Conservation (phyloP, 495 filamentous ascomycete genomes). For the Podospora appendiculata region DNA sequence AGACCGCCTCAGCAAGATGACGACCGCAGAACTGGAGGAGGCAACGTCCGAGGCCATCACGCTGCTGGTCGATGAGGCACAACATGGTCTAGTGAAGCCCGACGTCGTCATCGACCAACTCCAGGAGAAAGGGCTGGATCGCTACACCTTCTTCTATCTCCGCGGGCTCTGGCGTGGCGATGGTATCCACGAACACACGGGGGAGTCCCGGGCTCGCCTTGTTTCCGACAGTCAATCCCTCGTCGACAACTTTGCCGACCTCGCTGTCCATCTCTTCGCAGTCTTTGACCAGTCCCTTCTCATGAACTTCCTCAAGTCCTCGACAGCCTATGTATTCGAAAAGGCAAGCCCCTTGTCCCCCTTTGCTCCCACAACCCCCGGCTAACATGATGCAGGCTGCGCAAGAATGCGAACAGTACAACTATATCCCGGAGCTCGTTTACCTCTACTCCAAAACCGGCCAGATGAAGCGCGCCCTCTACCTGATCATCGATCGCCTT, state of each 20-base stretch:
- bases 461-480: slow-evolving; percentile 80
- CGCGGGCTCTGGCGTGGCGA: slow-evolving; percentile 76
- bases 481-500: slow-evolving; percentile 82
- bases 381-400: slow-evolving; percentile 46
- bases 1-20: slow-evolving; percentile 57
- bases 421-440: slow-evolving; percentile 83
- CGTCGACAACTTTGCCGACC: slow-evolving; percentile 77
- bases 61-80: slow-evolving; percentile 83
- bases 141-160: slow-evolving; percentile 92
- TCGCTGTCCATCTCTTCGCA: slow-evolving; percentile 78
- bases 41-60: slow-evolving; percentile 72
- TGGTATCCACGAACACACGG: slow-evolving; percentile 35
- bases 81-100: slow-evolving; percentile 76
- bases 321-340: slow-evolving; percentile 76
- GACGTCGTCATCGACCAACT: slow-evolving; percentile 72
- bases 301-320: slow-evolving; percentile 79
- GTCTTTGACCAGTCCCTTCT: slow-evolving; percentile 70
- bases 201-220: slow-evolving; percentile 37
- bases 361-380: too few relatives aligned
- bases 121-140: slow-evolving; percentile 37
- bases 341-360: slow-evolving; percentile 26
- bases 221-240: slow-evolving; percentile 61
- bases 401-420: slow-evolving; percentile 64
- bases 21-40: slow-evolving; percentile 63
- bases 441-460: slow-evolving; percentile 92